phyloP scores from a whole-genome alignment of 2,329 filamentous ascomycete species.

The Hortaea werneckii region DNA sequence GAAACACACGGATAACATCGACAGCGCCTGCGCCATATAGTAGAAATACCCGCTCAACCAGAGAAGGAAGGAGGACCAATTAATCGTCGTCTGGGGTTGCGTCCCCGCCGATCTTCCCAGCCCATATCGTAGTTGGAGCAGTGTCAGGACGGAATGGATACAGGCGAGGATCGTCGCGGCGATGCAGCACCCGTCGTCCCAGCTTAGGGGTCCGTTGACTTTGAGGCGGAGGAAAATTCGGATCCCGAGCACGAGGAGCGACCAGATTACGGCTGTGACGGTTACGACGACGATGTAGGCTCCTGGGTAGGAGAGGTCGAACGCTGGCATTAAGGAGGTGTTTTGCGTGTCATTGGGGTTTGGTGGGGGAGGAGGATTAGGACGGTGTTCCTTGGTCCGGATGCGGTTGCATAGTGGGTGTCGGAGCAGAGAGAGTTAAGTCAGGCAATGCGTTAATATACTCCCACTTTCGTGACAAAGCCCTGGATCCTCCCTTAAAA shows the following conservation, averaged over 20 bases:
- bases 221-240: constrained; percentile 18
- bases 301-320: constrained; percentile 11
- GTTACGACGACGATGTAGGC: constrained; percentile 15
- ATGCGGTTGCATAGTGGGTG: too few relatives aligned
- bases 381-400: too few relatives aligned
- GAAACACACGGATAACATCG: constrained; percentile 17
- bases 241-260: constrained; percentile 15
- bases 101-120: constrained; percentile 9
- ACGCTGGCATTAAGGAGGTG: constrained; percentile 9
- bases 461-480: too few relatives aligned
- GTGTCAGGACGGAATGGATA: constrained; percentile 8
- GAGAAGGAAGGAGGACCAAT: constrained; percentile 7
- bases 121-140: constrained; percentile 13
- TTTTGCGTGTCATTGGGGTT: not conserved
- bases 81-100: constrained; percentile 1
- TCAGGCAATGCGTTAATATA: too few relatives aligned
- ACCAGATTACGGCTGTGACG: constrained; percentile 15
- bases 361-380: too few relatives aligned
- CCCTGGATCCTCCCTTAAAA: too few relatives aligned
- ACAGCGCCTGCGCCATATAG: constrained; percentile 9
- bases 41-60: constrained; percentile 13
- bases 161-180: constrained; percentile 15
- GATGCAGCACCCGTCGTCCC: constrained; percentile 18
- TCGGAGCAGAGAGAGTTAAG: too few relatives aligned
- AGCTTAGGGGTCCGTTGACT: constrained; percentile 21